Evolutionary conservation across 192 early-diverging fungal genomes (phyloP).

Genomic region (Diversispora epigaea): DNA sequence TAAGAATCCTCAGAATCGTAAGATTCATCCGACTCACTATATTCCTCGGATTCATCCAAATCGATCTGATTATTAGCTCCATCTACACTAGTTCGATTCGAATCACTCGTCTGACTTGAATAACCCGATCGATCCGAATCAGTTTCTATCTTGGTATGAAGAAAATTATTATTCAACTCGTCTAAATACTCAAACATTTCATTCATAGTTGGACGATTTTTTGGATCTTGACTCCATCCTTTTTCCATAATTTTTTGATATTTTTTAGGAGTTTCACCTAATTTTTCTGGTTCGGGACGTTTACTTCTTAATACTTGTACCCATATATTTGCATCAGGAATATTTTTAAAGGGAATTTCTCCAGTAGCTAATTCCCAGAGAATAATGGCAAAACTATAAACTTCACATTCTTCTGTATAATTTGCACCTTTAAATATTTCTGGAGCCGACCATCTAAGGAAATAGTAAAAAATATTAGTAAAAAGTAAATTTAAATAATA

Average conservation of each 20-base stretch:
- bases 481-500: not conserved
- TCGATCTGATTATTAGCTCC: not conserved
- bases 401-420: not conserved
- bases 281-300: not conserved
- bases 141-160: too few species aligned
- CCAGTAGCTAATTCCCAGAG: not conserved
- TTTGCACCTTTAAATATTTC: not conserved
- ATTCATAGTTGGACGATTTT: slow-evolving; percentile 35
- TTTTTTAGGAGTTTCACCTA: slow-evolving; percentile 34
- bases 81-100: not conserved
- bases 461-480: not conserved
- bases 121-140: not conserved
- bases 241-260: slow-evolving; percentile 38
- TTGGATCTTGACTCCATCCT: slow-evolving; percentile 40
- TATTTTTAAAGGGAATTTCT: not conserved
- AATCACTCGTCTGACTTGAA: not conserved
- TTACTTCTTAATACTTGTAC: not conserved
- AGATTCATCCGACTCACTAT: too few species aligned
- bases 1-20: too few species aligned
- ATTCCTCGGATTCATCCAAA: too few species aligned
- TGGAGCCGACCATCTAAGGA: not conserved
- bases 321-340: not conserved
- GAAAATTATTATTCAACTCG: not conserved
- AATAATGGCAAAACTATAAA: not conserved
- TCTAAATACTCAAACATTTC: slow-evolving; percentile 16